Evolutionary conservation across 257 asterid species (phyloP).

Genomic region (Rhazya stricta): DNA sequence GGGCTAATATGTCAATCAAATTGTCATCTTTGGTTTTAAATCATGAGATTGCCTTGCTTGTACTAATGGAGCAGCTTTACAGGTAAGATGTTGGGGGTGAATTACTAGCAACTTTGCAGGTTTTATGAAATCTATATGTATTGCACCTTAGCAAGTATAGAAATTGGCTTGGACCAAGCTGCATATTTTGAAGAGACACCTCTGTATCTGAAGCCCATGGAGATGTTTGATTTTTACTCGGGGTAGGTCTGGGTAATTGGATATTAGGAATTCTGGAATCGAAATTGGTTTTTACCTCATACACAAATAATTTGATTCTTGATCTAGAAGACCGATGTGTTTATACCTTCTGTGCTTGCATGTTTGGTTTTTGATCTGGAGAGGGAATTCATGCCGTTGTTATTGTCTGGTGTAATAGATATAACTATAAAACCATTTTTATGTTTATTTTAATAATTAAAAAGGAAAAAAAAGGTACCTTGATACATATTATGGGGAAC

Average conservation of each 20-base stretch:
- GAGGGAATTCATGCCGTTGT: too few relatives aligned
- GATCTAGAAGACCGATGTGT: too few relatives aligned
- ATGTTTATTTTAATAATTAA: too few relatives aligned
- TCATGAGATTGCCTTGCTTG: slow-evolving; percentile 82
- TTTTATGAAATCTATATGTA: background rate
- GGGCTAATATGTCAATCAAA: slow-evolving; percentile 61
- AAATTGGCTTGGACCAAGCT: background rate
- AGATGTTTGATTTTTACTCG: background rate
- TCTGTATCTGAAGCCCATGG: background rate
- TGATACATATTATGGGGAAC: too few relatives aligned
- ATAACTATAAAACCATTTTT: too few relatives aligned
- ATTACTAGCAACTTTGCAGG: background rate
- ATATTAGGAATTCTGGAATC: background rate
- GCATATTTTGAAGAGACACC: background rate
- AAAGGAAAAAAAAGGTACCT: too few relatives aligned
- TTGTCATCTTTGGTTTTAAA: slow-evolving; percentile 75
- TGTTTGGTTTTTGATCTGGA: too few relatives aligned
- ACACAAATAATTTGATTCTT: too few relatives aligned
- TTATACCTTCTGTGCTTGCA: too few relatives aligned
- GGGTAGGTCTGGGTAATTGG: background rate
- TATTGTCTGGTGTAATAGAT: too few relatives aligned
- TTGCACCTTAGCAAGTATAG: background rate
- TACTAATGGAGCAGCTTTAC: slow-evolving; percentile 76
- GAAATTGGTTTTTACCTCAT: background rate
- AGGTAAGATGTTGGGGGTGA: slow-evolving; percentile 31